A percentile compares a stretch with the other conserved stretches of the same genome.
Evolutionary conservation across 2,329 filamentous ascomycete genomes (phyloP).

Genomic region (Alternaria hordeiaustralica): DNA sequence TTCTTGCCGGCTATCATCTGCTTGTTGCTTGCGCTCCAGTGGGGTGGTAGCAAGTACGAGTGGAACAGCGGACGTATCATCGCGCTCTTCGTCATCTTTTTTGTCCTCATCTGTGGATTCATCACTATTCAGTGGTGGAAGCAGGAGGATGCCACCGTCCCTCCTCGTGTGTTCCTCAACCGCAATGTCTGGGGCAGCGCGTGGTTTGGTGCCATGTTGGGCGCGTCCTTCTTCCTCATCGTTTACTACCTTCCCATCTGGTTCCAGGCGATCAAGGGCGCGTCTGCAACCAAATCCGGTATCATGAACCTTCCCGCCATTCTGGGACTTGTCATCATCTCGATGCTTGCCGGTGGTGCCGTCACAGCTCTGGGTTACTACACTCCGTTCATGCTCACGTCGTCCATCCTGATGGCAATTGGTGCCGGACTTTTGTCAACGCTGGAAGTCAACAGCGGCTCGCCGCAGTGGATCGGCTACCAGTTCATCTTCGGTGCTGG

Average conservation of each 20-base stretch:
- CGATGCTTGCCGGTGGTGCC: slow-evolving; percentile 48
- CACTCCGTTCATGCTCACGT: slow-evolving; percentile 56
- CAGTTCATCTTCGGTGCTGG: slow-evolving; percentile 52
- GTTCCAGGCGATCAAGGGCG: slow-evolving; percentile 59
- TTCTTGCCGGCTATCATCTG: slow-evolving; percentile 57
- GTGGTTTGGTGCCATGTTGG: slow-evolving; percentile 51
- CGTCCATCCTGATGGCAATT: slow-evolving; percentile 52
- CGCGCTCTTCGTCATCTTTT: slow-evolving; percentile 54
- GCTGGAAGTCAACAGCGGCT: slow-evolving; percentile 48
- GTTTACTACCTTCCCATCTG: slow-evolving; percentile 56
- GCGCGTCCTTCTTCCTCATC: slow-evolving; percentile 54
- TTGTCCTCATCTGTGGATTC: slow-evolving; percentile 52
- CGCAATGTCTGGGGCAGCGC: slow-evolving; percentile 53
- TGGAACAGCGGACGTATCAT: slow-evolving; percentile 57
- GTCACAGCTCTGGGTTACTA: slow-evolving; percentile 57
- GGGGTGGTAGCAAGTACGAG: slow-evolving; percentile 57
- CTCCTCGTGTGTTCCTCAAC: slow-evolving; percentile 55
- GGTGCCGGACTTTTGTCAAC: slow-evolving; percentile 56
- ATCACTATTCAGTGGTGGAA: slow-evolving; percentile 53
- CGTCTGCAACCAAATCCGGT: slow-evolving; percentile 54
- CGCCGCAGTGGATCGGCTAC: slow-evolving; percentile 49
- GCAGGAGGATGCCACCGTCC: slow-evolving; percentile 54
- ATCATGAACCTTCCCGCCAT: slow-evolving; percentile 58
- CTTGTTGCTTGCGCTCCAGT: slow-evolving; percentile 58
- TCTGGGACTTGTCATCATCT: slow-evolving; percentile 53